Evolutionary conservation across 257 asterid species (phyloP).

Genomic region (Henckelia pumila): DNA sequence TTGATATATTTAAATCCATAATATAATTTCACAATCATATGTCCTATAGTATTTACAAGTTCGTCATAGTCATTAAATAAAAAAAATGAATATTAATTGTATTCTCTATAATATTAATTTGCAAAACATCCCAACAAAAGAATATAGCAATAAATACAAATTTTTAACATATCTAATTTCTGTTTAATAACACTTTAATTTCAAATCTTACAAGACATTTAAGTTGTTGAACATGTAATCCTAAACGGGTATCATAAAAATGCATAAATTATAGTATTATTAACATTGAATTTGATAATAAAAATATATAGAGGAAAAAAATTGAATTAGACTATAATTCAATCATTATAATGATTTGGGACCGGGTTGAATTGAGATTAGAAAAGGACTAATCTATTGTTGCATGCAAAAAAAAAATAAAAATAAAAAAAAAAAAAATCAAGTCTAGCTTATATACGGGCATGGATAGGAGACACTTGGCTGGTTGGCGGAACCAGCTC

Average conservation of each 20-base stretch:
- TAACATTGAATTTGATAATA: too few relatives aligned
- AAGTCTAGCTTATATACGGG: slow-evolving; percentile 53
- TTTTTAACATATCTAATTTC: too few relatives aligned
- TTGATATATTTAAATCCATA: too few relatives aligned
- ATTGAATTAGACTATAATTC: too few relatives aligned
- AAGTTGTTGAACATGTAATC: neutral
- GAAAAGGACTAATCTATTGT: slow-evolving; percentile 8
- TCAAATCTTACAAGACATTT: neutral
- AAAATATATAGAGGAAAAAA: too few relatives aligned
- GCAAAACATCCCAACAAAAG: neutral
- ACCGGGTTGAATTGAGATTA: neutral
- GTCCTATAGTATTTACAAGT: neutral
- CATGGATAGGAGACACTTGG: slow-evolving; percentile 59
- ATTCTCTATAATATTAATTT: too few relatives aligned
- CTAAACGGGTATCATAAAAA: neutral
- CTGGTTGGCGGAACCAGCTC: slow-evolving; percentile 52
- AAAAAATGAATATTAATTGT: neutral
- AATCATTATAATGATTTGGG: neutral
- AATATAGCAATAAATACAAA: too few relatives aligned
- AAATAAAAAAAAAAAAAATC: slow-evolving; percentile 20
- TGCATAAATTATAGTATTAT: neutral
- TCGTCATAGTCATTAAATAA: too few relatives aligned
- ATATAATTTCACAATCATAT: too few relatives aligned
- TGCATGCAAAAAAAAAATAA: slow-evolving; percentile 41
- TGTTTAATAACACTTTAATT: neutral